A percentile compares a stretch with the other conserved stretches of the same genome.
These are phyloP conservation scores for Annona cherimola DNA, from an alignment of 164 flowering plant species.

Conservation along the genomic window DNA sequence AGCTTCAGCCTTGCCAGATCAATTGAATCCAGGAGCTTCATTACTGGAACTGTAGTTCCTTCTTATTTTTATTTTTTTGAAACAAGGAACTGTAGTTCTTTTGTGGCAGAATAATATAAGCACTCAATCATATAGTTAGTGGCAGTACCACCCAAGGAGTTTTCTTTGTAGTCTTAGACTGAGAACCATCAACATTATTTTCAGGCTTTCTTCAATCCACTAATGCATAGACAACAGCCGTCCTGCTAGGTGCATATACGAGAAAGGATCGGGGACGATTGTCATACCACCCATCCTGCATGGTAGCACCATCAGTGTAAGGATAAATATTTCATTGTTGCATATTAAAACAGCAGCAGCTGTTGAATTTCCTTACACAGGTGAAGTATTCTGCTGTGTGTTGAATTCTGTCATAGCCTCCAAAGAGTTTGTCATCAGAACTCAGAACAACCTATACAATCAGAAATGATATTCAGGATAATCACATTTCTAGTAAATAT, in stretches of 20 bases:
- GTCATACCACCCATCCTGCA: conserved; percentile 77
- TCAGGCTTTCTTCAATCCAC: conserved; percentile 21
- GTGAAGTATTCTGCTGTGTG: conserved; percentile 68
- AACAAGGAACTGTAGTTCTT: too few species aligned
- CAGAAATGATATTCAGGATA: neutral
- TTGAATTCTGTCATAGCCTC: conserved; percentile 75
- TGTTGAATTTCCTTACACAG: conserved; percentile 40
- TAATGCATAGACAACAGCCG: conserved; percentile 82
- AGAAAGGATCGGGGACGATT: conserved; percentile 69
- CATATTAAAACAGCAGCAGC: neutral
- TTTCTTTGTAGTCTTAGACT: neutral
- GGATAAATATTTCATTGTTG: neutral
- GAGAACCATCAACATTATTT: neutral
- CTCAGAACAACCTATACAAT: conserved; percentile 71
- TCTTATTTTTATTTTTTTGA: too few species aligned
- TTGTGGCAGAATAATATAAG: neutral
- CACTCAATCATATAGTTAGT: neutral
- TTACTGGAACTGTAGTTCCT: too few species aligned
- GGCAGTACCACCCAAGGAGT: neutral
- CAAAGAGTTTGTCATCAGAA: conserved; percentile 74
- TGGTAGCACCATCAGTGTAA: neutral
- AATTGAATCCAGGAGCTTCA: too few species aligned
- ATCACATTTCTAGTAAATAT: neutral
- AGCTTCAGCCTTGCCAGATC: too few species aligned
- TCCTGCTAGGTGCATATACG: conserved; percentile 82